Conservation (phyloP, 768 basidiomycete species). For the Lentinus tigrinus region DNA sequence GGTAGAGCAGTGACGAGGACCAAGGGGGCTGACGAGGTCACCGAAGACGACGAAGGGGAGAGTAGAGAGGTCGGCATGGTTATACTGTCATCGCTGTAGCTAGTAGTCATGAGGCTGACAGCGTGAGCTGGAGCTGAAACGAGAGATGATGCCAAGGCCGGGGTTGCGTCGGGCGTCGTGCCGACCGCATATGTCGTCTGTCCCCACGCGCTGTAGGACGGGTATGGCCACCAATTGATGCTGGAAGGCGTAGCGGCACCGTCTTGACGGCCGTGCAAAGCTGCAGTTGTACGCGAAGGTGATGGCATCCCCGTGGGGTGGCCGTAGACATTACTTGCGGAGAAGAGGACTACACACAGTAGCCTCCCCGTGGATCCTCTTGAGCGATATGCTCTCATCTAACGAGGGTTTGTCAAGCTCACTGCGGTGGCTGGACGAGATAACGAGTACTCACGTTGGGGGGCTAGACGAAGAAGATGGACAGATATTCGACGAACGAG, state of each 20-base stretch:
- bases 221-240: slow-evolving; percentile 36
- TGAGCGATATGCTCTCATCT: not conserved
- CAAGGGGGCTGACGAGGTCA: slow-evolving; percentile 8
- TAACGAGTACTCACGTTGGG: too few species aligned
- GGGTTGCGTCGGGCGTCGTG: not conserved
- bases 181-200: not conserved
- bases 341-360: not conserved
- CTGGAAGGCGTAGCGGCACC: slow-evolving; percentile 21
- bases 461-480: too few species aligned
- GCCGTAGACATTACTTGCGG: not conserved
- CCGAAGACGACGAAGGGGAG: not conserved
- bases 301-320: not conserved
- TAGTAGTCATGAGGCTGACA: not conserved
- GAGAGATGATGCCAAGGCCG: not conserved
- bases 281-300: not conserved
- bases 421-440: too few species aligned
- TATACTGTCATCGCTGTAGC: not conserved
- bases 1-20: slow-evolving; percentile 27
- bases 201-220: slow-evolving; percentile 21
- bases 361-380: not conserved
- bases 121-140: not conserved
- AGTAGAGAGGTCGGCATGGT: not conserved
- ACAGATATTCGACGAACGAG: too few species aligned
- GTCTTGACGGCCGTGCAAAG: not conserved
- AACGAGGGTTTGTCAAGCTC: not conserved